These are phyloP conservation scores for Penicillium maclennaniae DNA, from an alignment of 495 filamentous ascomycete species.

Conservation along the genomic window DNA sequence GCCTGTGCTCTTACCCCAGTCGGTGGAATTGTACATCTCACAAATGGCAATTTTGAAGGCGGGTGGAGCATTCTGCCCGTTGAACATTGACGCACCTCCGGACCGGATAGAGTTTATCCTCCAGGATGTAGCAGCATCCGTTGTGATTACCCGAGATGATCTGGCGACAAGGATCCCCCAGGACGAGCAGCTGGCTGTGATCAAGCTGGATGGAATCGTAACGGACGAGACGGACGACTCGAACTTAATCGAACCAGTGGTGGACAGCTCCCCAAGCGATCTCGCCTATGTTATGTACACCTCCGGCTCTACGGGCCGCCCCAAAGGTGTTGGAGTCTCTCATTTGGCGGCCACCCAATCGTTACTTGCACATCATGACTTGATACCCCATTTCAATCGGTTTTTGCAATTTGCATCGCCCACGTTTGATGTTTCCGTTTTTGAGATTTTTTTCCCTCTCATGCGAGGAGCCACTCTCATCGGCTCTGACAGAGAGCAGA, in stretches of 20 bases:
- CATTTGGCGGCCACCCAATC: slow-evolving; percentile 74
- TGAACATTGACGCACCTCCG: slow-evolving; percentile 65
- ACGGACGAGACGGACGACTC: slow-evolving; percentile 1
- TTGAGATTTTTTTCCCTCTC: slow-evolving; percentile 83
- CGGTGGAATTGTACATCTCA: slow-evolving; percentile 64
- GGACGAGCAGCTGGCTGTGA: slow-evolving; percentile 12
- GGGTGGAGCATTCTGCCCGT: slow-evolving; percentile 75
- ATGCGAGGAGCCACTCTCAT: slow-evolving; percentile 68
- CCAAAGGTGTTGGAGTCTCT: slow-evolving; percentile 78
- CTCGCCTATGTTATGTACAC: slow-evolving; percentile 91
- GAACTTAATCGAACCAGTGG: slow-evolving; percentile 6
- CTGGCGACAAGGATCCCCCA: slow-evolving; percentile 18
- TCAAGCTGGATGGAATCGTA: slow-evolving; percentile 31
- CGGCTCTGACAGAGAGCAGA: slow-evolving; percentile 55
- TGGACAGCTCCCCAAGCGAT: slow-evolving; percentile 28
- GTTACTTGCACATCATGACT: slow-evolving; percentile 68
- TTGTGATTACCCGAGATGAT: slow-evolving; percentile 48
- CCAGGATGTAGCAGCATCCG: slow-evolving; percentile 56
- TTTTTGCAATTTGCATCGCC: slow-evolving; percentile 86
- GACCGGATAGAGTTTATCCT: slow-evolving; percentile 73
- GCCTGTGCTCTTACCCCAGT: slow-evolving; percentile 69
- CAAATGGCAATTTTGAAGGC: slow-evolving; percentile 70
- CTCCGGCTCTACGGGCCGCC: slow-evolving; percentile 80
- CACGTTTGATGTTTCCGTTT: slow-evolving; percentile 85
- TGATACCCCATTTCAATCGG: slow-evolving; percentile 66